Conservation (phyloP, 768 basidiomycete species). For the Tylopilus vinaceipallidus region DNA sequence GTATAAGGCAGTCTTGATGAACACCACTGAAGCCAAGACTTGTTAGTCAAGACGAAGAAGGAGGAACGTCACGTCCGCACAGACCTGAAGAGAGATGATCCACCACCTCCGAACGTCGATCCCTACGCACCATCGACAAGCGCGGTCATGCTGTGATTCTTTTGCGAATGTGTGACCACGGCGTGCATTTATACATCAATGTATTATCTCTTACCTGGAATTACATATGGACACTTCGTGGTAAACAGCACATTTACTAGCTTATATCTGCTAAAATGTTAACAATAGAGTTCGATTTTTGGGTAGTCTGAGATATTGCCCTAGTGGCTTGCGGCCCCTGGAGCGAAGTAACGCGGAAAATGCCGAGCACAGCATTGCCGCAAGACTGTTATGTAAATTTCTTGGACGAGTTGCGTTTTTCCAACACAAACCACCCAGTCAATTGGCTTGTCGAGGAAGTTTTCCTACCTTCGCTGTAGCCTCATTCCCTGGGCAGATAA, state of each 20-base stretch:
- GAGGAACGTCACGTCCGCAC: background rate
- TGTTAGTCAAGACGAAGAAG: constrained; percentile 8
- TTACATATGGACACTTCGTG: too few relatives aligned
- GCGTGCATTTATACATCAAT: too few relatives aligned
- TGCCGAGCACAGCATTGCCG: background rate
- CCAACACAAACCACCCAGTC: constrained; percentile 31
- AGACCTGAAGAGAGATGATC: background rate
- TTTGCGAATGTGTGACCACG: background rate
- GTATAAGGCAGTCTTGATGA: background rate
- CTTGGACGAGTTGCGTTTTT: too few relatives aligned
- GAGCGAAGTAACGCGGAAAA: background rate
- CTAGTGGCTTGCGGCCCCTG: background rate
- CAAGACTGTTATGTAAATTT: too few relatives aligned
- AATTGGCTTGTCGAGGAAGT: constrained; percentile 27
- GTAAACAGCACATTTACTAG: too few relatives aligned
- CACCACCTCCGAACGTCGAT: background rate
- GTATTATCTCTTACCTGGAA: background rate
- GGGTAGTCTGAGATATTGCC: too few relatives aligned
- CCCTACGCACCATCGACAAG: constrained; percentile 14
- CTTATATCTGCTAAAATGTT: too few relatives aligned
- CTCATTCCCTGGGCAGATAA: constrained; percentile 36
- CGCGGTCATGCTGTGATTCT: constrained; percentile 6
- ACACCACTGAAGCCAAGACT: background rate
- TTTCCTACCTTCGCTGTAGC: constrained; percentile 16
- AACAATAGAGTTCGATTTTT: too few relatives aligned